Evolutionary conservation across 352 stramenopile species (phyloP).

Genomic region (Thalassiosira pacifica): DNA sequence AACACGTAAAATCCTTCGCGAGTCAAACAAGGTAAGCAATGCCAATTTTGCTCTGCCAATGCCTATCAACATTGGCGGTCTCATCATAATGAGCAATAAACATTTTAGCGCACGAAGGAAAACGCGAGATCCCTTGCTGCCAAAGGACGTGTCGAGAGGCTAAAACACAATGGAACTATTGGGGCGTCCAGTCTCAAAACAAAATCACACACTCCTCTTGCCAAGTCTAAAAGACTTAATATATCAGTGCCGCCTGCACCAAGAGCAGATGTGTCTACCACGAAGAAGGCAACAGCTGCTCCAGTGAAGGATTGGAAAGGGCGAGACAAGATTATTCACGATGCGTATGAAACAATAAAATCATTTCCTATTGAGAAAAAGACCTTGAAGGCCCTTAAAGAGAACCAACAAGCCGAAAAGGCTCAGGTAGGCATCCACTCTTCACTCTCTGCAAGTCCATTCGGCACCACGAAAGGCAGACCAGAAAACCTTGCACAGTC

Average conservation of each 20-base stretch:
- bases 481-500: constrained; percentile 2
- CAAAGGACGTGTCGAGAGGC: constrained; percentile 54
- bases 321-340: constrained; percentile 64
- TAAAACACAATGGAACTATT: constrained; percentile 36
- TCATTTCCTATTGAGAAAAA: constrained; percentile 41
- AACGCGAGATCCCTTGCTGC: constrained; percentile 34
- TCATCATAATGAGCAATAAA: too few relatives aligned
- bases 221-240: constrained; percentile 37
- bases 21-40: constrained; percentile 45
- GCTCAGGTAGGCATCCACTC: constrained; percentile 14
- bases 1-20: constrained; percentile 63
- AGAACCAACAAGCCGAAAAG: constrained; percentile 20
- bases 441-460: constrained; percentile 57
- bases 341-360: constrained; percentile 61
- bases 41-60: too few relatives aligned
- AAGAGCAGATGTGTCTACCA: neutral
- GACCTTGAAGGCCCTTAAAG: constrained; percentile 22
- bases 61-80: too few relatives aligned
- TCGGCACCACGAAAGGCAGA: constrained; percentile 28
- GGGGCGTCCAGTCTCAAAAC: constrained; percentile 4
- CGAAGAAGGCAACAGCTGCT: constrained; percentile 12
- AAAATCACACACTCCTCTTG: constrained; percentile 10
- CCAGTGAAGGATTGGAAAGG: constrained; percentile 59
- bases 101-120: constrained; percentile 39
- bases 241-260: neutral